Evolutionary conservation across 2,329 filamentous ascomycete genomes (phyloP), one percentile per base, ranked within the genome.

Genomic region (Neonectria neomacrospora): DNA sequence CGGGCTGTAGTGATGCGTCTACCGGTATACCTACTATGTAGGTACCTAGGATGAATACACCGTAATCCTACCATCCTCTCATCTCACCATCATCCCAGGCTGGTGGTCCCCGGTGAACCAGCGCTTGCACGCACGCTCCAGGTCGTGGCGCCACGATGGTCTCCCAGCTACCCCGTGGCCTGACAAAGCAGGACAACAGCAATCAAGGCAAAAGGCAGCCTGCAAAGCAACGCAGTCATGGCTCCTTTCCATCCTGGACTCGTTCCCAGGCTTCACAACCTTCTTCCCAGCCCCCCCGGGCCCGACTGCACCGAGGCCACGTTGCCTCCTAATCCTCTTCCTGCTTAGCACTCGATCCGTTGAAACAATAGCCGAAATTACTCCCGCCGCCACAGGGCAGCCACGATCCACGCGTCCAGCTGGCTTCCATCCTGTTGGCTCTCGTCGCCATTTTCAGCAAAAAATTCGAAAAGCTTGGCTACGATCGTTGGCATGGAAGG

Each of bases 321-420:
- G 71, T 73, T 67, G 60, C 61, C 70, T 60, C n/a, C 70, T 71
- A 71, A 56, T 20, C 71, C 67, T 20, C 66, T 66, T 67, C 54
- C 44, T 55, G 57, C 53, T 61, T 73, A 73, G 71, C 53, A 56
- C 52, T 28, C 56, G 34, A 41, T 63, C 64, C 67, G 54, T 68
- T 73, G 74, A 74, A 74, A 74, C 71, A 65, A 54, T 63, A 77
- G 75, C 71, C 74, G 76, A 78, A 74, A 78, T 78, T 78, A 70
- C 74, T 71, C 67, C 75, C 73, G 75, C 70, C 65, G 70, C 75
- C 71, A 76, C 68, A 48, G 62, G 62, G 54, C 51, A 16, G 23
- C 53, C 52, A 23, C 52, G 53, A 51, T 67, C 66, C 60, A 54
- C 64, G 66, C 68, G 68, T 67, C 67, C 66, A 71, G 64, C 58